Conservation (phyloP, 2,329 filamentous ascomycete genomes). For the Fusarium citri region DNA sequence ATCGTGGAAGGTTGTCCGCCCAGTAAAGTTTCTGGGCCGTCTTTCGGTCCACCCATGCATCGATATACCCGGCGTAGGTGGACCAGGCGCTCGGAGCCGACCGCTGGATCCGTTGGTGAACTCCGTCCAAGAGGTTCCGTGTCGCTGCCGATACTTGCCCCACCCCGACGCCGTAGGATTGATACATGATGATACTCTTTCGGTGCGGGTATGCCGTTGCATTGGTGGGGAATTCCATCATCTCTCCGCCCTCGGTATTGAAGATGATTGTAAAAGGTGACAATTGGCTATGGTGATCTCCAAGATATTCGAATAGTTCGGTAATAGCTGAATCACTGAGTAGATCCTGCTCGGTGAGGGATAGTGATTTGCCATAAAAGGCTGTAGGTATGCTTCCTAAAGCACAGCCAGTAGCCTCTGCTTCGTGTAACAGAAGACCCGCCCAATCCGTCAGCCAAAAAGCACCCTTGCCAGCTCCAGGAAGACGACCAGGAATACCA, state of each 20-base stretch:
- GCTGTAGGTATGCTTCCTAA: slow-evolving; percentile 59
- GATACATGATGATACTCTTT: slow-evolving; percentile 72
- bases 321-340: slow-evolving; percentile 60
- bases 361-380: slow-evolving; percentile 70
- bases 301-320: slow-evolving; percentile 65
- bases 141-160: slow-evolving; percentile 59
- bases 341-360: slow-evolving; percentile 62
- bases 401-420: slow-evolving; percentile 61
- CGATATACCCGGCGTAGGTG: slow-evolving; percentile 73
- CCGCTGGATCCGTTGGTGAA: slow-evolving; percentile 58
- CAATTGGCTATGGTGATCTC: slow-evolving; percentile 61
- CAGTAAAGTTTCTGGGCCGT: slow-evolving; percentile 54
- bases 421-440: slow-evolving; percentile 65
- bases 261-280: slow-evolving; percentile 72
- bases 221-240: slow-evolving; percentile 65
- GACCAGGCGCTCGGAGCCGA: slow-evolving; percentile 52
- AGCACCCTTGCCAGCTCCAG: slow-evolving; percentile 53
- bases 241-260: slow-evolving; percentile 70
- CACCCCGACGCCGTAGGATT: slow-evolving; percentile 69
- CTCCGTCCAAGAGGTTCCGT: slow-evolving; percentile 62
- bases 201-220: slow-evolving; percentile 73
- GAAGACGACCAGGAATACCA: slow-evolving; percentile 62
- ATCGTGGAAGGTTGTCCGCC: slow-evolving; percentile 50
- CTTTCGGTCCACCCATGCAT: slow-evolving; percentile 58
- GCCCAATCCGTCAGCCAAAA: slow-evolving; percentile 72